These are phyloP conservation scores for Malassezia japonica DNA, from an alignment of 1,284 basidiomycete species.

Conservation along the genomic window DNA sequence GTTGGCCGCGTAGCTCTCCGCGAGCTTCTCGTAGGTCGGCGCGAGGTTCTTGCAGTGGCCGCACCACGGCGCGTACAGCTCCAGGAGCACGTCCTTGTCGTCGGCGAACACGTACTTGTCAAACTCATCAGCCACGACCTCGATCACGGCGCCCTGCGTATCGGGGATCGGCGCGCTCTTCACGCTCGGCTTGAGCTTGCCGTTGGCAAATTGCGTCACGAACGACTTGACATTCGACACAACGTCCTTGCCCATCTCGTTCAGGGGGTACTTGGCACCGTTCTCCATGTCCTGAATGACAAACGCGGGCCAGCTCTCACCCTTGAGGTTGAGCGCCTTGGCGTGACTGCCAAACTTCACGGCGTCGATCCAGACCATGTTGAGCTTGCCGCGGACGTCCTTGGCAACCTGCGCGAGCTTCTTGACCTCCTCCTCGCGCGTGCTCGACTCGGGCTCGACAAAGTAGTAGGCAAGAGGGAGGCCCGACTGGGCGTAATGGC, in stretches of 20 bases:
- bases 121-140: slow-evolving; percentile 80
- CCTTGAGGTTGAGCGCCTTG: slow-evolving; percentile 75
- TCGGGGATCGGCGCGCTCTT: slow-evolving; percentile 84
- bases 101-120: slow-evolving; percentile 72
- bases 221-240: slow-evolving; percentile 54
- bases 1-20: slow-evolving; percentile 61
- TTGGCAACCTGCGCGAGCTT: slow-evolving; percentile 66
- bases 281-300: slow-evolving; percentile 77
- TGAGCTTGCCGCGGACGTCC: slow-evolving; percentile 73
- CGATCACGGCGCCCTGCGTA: slow-evolving; percentile 73
- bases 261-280: slow-evolving; percentile 81
- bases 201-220: slow-evolving; percentile 61
- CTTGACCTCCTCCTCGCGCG: slow-evolving; percentile 61
- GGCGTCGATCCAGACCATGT: slow-evolving; percentile 98
- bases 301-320: slow-evolving; percentile 78
- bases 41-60: slow-evolving; percentile 79
- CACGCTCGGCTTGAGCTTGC: slow-evolving; percentile 69
- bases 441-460: slow-evolving; percentile 66
- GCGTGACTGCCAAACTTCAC: slow-evolving; percentile 87
- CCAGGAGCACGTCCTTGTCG: slow-evolving; percentile 83
- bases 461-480: slow-evolving; percentile 94
- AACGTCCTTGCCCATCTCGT: slow-evolving; percentile 58
- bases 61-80: slow-evolving; percentile 90
- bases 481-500: slow-evolving; percentile 66
- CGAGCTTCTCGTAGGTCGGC: slow-evolving; percentile 85